Conservation (phyloP, 1,139 yeast species). For the Diutina neorugosa region DNA sequence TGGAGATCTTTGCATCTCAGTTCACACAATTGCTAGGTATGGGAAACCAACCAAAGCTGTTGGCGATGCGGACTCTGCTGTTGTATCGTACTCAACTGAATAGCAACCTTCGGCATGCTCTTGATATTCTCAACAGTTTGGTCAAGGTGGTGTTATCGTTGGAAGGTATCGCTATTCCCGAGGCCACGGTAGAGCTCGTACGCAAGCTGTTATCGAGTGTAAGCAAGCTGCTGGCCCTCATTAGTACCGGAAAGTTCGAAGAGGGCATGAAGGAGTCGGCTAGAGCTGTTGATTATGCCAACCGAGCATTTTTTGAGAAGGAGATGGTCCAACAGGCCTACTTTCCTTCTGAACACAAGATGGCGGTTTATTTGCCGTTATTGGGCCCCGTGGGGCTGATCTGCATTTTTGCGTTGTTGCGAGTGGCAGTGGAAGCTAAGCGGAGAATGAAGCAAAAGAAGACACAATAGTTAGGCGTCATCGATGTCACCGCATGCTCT, state of each 20-base stretch:
- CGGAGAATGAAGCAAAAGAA: conserved; percentile 5
- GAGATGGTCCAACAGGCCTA: conserved; percentile 92
- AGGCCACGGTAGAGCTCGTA: conserved; percentile 40
- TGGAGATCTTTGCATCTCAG: conserved; percentile 68
- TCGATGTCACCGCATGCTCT: neutral
- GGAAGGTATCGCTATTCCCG: conserved; percentile 75
- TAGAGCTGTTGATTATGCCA: conserved; percentile 42
- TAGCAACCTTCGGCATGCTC: conserved; percentile 37
- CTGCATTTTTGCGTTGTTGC: conserved; percentile 42
- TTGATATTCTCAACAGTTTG: conserved; percentile 58
- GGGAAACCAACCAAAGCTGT: conserved; percentile 40
- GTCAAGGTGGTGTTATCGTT: conserved; percentile 55
- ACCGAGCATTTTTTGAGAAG: conserved; percentile 79
- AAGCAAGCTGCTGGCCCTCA: neutral
- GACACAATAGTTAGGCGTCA: conserved; percentile 5
- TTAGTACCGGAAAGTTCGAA: conserved; percentile 19
- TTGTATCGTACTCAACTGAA: conserved; percentile 46
- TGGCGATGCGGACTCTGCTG: conserved; percentile 51
- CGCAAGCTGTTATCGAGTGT: conserved; percentile 6
- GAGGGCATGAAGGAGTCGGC: conserved; percentile 43
- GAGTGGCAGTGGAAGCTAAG: conserved; percentile 15
- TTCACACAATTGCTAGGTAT: conserved; percentile 64
- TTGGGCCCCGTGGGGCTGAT: conserved; percentile 78
- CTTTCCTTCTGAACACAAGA: conserved; percentile 89
- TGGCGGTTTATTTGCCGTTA: conserved; percentile 85